A percentile compares a stretch with the other conserved stretches of the same genome.
phyloP scores from a whole-genome alignment of 2,329 filamentous ascomycete species.

The Neonectria ditissima region DNA sequence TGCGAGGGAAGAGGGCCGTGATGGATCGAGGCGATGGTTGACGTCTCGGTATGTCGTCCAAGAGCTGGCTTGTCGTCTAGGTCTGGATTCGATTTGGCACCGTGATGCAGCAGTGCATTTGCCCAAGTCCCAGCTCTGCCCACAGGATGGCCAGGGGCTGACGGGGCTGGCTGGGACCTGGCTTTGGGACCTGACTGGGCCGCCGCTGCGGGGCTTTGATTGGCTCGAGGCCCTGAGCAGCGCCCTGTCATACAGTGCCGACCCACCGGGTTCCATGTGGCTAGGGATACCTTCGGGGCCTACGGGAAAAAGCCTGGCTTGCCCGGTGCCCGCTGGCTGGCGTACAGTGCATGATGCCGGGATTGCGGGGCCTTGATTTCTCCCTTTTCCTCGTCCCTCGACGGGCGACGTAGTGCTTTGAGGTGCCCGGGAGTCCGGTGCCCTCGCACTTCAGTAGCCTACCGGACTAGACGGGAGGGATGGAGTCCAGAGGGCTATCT shows the following conservation, averaged over 20 bases:
- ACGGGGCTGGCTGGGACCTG: constrained; percentile 7
- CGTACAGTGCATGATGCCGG: constrained; percentile 33
- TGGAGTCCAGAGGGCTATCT: neutral
- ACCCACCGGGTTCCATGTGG: constrained; percentile 36
- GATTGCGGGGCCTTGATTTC: constrained; percentile 2
- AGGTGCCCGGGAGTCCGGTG: constrained; percentile 1
- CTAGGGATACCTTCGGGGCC: constrained; percentile 36
- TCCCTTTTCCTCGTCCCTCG: constrained; percentile 16
- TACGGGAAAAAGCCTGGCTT: constrained; percentile 33
- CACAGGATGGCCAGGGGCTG: constrained; percentile 14
- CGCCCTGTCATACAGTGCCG: constrained; percentile 41
- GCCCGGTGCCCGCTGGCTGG: constrained; percentile 35
- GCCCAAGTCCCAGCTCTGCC: constrained; percentile 12
- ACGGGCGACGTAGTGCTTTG: neutral
- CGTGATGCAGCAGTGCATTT: constrained; percentile 12
- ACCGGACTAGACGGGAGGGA: no score
- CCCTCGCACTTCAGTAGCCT: neutral
- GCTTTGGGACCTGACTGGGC: constrained; percentile 6
- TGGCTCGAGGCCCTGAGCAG: constrained; percentile 34
- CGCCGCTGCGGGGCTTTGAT: constrained; percentile 37
- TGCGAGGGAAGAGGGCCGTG: constrained; percentile 9
- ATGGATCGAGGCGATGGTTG: constrained; percentile 10
- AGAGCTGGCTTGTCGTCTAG: constrained; percentile 16
- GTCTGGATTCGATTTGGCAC: constrained; percentile 16
- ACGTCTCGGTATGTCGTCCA: constrained; percentile 12